A percentile compares a stretch with the other conserved stretches of the same genome.
Conservation (phyloP, 257 asterid genomes). For the Perilla frutescens region DNA sequence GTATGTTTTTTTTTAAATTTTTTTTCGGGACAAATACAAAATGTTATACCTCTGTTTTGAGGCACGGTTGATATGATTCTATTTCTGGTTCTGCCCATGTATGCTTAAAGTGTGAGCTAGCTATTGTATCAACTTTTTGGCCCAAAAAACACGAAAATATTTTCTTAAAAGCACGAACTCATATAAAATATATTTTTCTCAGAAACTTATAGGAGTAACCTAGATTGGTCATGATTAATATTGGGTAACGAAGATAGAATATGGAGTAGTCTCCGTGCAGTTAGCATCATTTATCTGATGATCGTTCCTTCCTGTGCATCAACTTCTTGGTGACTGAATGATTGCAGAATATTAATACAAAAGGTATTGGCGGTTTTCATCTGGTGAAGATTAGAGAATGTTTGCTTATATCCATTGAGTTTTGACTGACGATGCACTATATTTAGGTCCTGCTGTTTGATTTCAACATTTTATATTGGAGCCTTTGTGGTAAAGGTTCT, state of each 20-base stretch:
- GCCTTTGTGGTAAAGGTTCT: not conserved
- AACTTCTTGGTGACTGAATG: slow-evolving; percentile 8
- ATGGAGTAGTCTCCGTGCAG: not conserved
- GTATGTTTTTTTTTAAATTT: not conserved
- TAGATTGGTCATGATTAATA: not conserved
- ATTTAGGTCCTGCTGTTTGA: not conserved
- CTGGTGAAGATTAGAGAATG: not conserved
- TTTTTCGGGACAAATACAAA: not conserved
- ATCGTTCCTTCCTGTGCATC: not conserved
- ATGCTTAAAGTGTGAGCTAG: not conserved
- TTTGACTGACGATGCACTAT: not conserved
- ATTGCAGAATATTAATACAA: not conserved
- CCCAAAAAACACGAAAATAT: not conserved
- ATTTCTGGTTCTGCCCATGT: not conserved
- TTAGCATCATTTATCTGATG: slow-evolving; percentile 5
- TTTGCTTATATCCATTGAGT: slow-evolving; percentile 10
- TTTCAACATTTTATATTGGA: not conserved
- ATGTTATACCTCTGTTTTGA: not conserved
- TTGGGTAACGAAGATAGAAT: not conserved
- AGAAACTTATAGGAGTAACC: not conserved
- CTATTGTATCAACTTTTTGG: slow-evolving; percentile 8
- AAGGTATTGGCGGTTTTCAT: not conserved
- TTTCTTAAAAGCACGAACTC: not conserved
- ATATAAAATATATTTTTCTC: not conserved
- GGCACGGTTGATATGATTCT: slow-evolving; percentile 17